Percentiles rank a stretch among this genome's conserved stretches.
Conservation (phyloP, 768 basidiomycete genomes). For the Xerocomus potaroensis region DNA sequence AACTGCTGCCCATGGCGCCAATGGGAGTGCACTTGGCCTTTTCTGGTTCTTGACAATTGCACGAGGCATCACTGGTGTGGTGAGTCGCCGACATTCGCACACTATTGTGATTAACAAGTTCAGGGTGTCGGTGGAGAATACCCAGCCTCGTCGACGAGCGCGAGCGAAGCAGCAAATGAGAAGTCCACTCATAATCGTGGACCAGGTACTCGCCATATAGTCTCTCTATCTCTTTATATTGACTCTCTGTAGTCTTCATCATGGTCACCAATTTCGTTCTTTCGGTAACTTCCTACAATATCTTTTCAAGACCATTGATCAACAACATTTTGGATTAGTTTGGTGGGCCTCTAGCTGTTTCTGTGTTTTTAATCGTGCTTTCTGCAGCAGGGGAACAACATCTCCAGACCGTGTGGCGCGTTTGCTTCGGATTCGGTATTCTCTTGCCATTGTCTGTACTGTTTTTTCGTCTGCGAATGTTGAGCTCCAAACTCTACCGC, state of each 20-base stretch:
- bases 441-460: conserved; percentile 63
- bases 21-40: conserved; percentile 52
- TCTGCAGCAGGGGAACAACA: conserved; percentile 61
- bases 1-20: conserved; percentile 62
- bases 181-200: conserved; percentile 56
- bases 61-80: conserved; percentile 65
- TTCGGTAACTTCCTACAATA: conserved; percentile 37
- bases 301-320: background rate
- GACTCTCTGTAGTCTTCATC: conserved; percentile 49
- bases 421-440: conserved; percentile 62
- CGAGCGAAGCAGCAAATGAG: conserved; percentile 72
- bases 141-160: conserved; percentile 65
- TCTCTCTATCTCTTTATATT: background rate
- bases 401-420: conserved; percentile 62
- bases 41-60: conserved; percentile 76
- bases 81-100: conserved; percentile 26
- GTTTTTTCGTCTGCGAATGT: conserved; percentile 68
- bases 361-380: conserved; percentile 63
- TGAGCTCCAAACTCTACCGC: conserved; percentile 60
- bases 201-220: conserved; percentile 39
- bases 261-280: conserved; percentile 74
- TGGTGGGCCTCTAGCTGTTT: conserved; percentile 62
- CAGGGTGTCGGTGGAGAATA: conserved; percentile 78
- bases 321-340: conserved; percentile 36
- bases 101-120: conserved; percentile 2